A percentile compares a stretch with the other conserved stretches of the same genome.
These are phyloP conservation scores for Colletotrichum orchidophilum DNA, from an alignment of 2,329 filamentous ascomycete species.

Conservation along the genomic window DNA sequence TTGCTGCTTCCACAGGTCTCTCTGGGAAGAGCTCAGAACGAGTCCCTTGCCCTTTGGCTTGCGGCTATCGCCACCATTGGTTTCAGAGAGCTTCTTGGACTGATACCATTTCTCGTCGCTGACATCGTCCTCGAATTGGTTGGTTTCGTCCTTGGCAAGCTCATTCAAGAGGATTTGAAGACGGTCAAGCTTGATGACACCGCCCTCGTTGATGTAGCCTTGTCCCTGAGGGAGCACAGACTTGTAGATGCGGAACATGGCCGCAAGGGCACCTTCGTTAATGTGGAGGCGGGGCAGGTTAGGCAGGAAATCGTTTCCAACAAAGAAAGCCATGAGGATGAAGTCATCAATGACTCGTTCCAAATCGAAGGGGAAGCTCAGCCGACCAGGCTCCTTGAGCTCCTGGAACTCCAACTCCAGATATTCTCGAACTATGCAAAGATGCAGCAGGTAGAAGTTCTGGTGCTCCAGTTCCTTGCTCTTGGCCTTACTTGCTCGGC, in stretches of 20 bases:
- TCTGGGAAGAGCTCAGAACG: conserved; percentile 81
- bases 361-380: conserved; percentile 88
- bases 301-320: conserved; percentile 98
- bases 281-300: conserved; percentile 97
- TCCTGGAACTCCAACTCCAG: conserved; percentile 97
- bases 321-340: conserved; percentile 99
- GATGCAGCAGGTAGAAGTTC: conserved; percentile 96
- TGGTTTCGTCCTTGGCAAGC: conserved; percentile 86
- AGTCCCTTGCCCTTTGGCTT: conserved; percentile 67
- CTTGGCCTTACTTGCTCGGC: conserved; percentile 85
- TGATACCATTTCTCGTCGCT: conserved; percentile 92
- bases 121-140: conserved; percentile 92
- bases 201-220: conserved; percentile 96
- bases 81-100: conserved; percentile 79
- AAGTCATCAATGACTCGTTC: conserved; percentile 99
- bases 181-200: conserved; percentile 87
- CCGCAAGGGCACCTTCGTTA: conserved; percentile 94
- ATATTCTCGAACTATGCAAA: conserved; percentile 97
- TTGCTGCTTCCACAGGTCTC: conserved; percentile 80
- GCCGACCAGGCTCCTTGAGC: conserved; percentile 75
- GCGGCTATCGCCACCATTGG: conserved; percentile 65
- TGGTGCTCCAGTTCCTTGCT: conserved; percentile 98
- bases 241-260: conserved; percentile 99
- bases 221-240: conserved; percentile 84
- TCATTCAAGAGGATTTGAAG: conserved; percentile 82